Evolutionary conservation across 768 basidiomycete species (phyloP).

Genomic region (Suillus spraguei): DNA sequence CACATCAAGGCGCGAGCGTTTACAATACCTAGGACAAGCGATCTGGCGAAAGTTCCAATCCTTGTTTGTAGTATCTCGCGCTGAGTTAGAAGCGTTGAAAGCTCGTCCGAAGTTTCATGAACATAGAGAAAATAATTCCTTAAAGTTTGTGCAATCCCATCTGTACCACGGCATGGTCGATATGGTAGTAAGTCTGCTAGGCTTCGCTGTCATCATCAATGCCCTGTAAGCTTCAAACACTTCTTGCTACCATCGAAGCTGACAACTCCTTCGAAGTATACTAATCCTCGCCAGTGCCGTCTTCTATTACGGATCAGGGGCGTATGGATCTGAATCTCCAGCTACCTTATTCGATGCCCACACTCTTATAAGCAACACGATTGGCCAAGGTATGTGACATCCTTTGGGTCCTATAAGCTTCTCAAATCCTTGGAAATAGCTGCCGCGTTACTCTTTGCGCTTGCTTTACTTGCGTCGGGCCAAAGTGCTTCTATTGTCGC

Average conservation of each 20-base stretch:
- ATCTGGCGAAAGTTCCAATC: conserved; percentile 14
- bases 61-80: conserved; percentile 27
- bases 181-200: conserved; percentile 68
- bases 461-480: conserved; percentile 83
- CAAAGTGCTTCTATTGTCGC: conserved; percentile 91
- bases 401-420: neutral
- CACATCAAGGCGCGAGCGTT: conserved; percentile 7
- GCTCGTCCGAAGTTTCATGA: conserved; percentile 44
- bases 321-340: conserved; percentile 41
- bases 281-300: conserved; percentile 82
- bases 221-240: conserved; percentile 53
- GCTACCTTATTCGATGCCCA: conserved; percentile 88
- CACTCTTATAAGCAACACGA: conserved; percentile 61
- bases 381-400: conserved; percentile 62
- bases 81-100: conserved; percentile 24
- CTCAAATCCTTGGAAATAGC: conserved; percentile 41
- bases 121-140: conserved; percentile 58
- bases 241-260: neutral
- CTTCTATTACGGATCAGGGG: conserved; percentile 62
- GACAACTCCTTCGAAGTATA: conserved; percentile 49
- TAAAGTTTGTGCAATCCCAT: conserved; percentile 60
- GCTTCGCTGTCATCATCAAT: conserved; percentile 89
- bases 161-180: conserved; percentile 69
- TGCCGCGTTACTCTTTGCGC: conserved; percentile 84
- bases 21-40: neutral